Evolutionary conservation across 2,329 filamentous ascomycete species (phyloP).

Genomic region (Microdochium trichocladiopsis): DNA sequence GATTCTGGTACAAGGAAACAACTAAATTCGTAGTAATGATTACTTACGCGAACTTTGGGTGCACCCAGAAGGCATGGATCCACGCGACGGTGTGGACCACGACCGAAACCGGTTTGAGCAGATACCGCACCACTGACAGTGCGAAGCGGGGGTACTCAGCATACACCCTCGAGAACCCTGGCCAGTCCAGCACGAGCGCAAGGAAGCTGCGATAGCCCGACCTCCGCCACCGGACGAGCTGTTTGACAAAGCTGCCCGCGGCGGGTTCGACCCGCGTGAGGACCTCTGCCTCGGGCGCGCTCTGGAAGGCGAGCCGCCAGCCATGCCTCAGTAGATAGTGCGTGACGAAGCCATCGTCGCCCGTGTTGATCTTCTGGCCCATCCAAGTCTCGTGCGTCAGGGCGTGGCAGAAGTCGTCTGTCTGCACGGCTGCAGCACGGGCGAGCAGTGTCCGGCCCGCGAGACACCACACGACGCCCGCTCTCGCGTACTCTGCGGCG

Average conservation of each 20-base stretch:
- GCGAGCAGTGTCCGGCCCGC: conserved; percentile 18
- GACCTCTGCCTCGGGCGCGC: conserved; percentile 12
- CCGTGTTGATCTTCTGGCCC: conserved; percentile 12
- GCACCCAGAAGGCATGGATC: background rate
- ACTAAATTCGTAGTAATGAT: too few species aligned
- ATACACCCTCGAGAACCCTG: conserved; percentile 5
- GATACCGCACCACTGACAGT: conserved; percentile 11
- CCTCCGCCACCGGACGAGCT: conserved; percentile 17
- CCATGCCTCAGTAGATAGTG: conserved; percentile 16
- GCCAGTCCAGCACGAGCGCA: conserved; percentile 9
- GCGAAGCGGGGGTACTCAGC: conserved; percentile 8
- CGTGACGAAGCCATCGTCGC: conserved; percentile 19
- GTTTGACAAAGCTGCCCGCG: conserved; percentile 9
- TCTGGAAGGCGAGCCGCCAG: conserved; percentile 18
- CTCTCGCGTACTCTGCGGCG: conserved; percentile 10
- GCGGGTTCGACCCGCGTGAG: conserved; percentile 10
- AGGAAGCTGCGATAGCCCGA: conserved; percentile 11
- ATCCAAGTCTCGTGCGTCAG: conserved; percentile 14
- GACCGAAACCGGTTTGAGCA: conserved; percentile 1
- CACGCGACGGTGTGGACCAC: background rate
- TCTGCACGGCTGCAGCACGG: conserved; percentile 13
- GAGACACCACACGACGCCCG: conserved; percentile 17
- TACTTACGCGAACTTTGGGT: background rate
- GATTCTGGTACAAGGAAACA: too few species aligned
- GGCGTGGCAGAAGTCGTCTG: conserved; percentile 11